Percentiles rank a stretch among this genome's conserved stretches.
phyloP scores from a whole-genome alignment of 768 basidiomycete genomes.

The Amylocystis lapponica region DNA sequence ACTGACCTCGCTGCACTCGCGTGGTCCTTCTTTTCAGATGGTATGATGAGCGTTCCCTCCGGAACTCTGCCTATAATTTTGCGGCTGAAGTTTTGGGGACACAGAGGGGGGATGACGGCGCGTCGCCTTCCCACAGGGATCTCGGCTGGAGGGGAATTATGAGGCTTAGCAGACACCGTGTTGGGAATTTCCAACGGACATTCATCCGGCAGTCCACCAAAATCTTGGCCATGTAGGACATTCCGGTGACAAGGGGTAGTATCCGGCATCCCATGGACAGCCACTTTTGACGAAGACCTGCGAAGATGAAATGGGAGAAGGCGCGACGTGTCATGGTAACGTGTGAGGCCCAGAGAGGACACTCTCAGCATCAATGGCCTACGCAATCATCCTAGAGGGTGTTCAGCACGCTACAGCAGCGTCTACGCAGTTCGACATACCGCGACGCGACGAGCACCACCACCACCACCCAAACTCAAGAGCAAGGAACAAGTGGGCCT shows the following conservation, averaged over 20 bases:
- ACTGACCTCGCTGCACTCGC: too few species aligned
- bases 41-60: too few species aligned
- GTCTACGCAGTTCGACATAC: constrained; percentile 6
- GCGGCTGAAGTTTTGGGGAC: too few species aligned
- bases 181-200: too few species aligned
- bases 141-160: background rate
- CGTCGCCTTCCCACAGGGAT: background rate
- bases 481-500: too few species aligned
- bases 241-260: background rate
- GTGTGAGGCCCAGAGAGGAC: constrained; percentile 68
- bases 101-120: background rate
- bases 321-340: constrained; percentile 33
- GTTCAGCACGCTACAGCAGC: background rate
- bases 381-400: constrained; percentile 61
- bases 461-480: too few species aligned
- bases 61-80: too few species aligned
- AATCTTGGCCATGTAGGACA: background rate
- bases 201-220: too few species aligned
- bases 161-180: too few species aligned
- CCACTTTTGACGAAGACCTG: constrained; percentile 4
- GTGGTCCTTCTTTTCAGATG: too few species aligned
- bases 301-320: constrained; percentile 10
- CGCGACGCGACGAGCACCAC: constrained; percentile 15
- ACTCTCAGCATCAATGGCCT: constrained; percentile 77
- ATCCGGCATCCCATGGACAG: background rate